phyloP scores from a whole-genome alignment of 2,329 filamentous ascomycete species.

The Arthrobotrys sphaeroides region DNA sequence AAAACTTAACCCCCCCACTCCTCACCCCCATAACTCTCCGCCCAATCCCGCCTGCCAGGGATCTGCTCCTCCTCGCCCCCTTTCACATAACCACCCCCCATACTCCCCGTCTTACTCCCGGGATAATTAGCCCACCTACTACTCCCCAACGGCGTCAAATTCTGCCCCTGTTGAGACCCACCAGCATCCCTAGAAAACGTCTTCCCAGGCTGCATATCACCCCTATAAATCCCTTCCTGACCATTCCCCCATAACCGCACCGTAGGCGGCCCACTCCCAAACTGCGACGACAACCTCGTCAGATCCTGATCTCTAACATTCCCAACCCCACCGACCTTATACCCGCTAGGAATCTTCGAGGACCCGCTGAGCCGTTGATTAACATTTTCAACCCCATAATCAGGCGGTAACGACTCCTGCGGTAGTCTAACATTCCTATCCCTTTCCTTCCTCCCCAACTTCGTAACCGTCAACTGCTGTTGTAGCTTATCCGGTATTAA shows the following conservation, averaged over 20 bases:
- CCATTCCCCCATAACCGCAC: background rate
- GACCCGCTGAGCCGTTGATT: background rate
- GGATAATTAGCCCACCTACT: conserved; percentile 3
- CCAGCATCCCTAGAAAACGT: background rate
- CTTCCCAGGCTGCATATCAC: conserved; percentile 11
- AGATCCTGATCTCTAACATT: background rate
- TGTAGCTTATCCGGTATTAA: too few species aligned
- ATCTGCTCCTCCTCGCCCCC: conserved; percentile 1
- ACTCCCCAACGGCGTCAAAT: background rate
- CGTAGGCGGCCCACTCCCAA: background rate
- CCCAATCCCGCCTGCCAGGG: conserved; percentile 1
- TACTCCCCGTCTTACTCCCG: background rate
- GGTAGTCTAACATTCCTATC: too few species aligned
- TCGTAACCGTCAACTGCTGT: too few species aligned
- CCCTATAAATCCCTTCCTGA: conserved; percentile 23
- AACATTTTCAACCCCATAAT: too few species aligned
- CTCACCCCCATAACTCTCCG: conserved; percentile 2
- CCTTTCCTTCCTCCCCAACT: too few species aligned
- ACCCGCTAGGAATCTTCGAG: background rate
- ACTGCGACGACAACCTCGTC: conserved; percentile 2
- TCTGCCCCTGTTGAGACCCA: too few species aligned
- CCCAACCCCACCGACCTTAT: too few species aligned
- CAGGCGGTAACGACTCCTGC: conserved; percentile 4
- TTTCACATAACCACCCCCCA: background rate
- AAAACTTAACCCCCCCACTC: conserved; percentile 12